phyloP scores from a whole-genome alignment of 768 basidiomycete genomes.

The Tricholoma hemisulphureum region DNA sequence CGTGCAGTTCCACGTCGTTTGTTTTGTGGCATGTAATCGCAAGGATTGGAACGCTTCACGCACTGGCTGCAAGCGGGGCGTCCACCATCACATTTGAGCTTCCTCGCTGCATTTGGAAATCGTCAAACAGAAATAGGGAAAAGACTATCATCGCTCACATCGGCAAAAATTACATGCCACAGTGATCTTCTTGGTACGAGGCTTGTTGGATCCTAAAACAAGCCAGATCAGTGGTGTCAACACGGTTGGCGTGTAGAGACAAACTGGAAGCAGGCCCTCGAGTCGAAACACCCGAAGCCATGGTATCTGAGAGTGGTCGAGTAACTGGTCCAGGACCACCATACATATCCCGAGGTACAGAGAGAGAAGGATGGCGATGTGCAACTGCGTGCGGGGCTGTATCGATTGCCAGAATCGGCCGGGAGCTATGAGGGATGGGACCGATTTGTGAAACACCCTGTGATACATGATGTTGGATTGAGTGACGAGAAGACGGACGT shows the following conservation, averaged over 20 bases:
- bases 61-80: constrained; percentile 83
- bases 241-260: constrained; percentile 35
- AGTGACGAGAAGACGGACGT: constrained; percentile 45
- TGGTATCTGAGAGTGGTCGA: constrained; percentile 43
- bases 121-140: constrained; percentile 6
- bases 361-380: constrained; percentile 45
- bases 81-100: constrained; percentile 86
- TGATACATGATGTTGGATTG: constrained; percentile 40
- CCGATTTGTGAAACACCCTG: constrained; percentile 42
- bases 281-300: constrained; percentile 32
- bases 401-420: constrained; percentile 63
- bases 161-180: constrained; percentile 92
- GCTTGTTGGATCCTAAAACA: constrained; percentile 57
- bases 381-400: constrained; percentile 49
- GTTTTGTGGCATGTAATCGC: constrained; percentile 78
- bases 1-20: constrained; percentile 65
- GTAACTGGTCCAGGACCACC: constrained; percentile 42
- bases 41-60: constrained; percentile 71
- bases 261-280: constrained; percentile 30
- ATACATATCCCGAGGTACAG: constrained; percentile 48
- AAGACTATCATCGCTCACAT: constrained; percentile 51
- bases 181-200: constrained; percentile 80
- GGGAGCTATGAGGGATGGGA: constrained; percentile 44
- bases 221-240: constrained; percentile 3
- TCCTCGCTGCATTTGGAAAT: constrained; percentile 56